Percentiles rank a stretch among this genome's conserved stretches.
Evolutionary conservation across 2,329 filamentous ascomycete species (phyloP).

Genomic region (Ascochyta viciae-villosae): DNA sequence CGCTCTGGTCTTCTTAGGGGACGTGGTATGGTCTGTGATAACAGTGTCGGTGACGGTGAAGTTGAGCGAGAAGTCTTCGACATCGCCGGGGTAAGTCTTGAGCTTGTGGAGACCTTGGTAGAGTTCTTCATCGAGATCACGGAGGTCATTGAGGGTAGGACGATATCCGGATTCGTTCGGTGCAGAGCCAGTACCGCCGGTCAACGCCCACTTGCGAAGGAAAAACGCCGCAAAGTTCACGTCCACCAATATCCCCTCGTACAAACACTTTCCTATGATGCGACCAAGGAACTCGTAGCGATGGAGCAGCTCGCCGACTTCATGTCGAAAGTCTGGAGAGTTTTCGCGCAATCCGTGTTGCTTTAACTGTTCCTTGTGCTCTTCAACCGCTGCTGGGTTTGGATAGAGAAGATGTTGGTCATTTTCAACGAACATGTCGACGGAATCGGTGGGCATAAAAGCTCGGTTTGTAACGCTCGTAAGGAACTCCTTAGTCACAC

Average conservation of each 20-base stretch:
- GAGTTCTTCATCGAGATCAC: slow-evolving; percentile 87
- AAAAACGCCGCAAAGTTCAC: slow-evolving; percentile 95
- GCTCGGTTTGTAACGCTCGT: slow-evolving; percentile 87
- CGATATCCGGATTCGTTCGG: slow-evolving; percentile 77
- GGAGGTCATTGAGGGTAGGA: slow-evolving; percentile 91
- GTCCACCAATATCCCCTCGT: slow-evolving; percentile 94
- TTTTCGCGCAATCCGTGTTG: slow-evolving; percentile 60
- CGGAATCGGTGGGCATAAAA: slow-evolving; percentile 65
- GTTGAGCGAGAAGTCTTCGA: slow-evolving; percentile 81
- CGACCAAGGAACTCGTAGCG: slow-evolving; percentile 92
- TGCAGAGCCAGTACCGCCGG: slow-evolving; percentile 68
- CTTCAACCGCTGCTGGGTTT: slow-evolving; percentile 79
- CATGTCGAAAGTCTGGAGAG: slow-evolving; percentile 63
- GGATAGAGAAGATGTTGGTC: slow-evolving; percentile 87
- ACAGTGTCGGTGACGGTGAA: slow-evolving; percentile 85
- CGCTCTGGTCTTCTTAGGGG: slow-evolving; percentile 59
- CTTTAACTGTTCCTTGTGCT: slow-evolving; percentile 66
- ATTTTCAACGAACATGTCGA: slow-evolving; percentile 80
- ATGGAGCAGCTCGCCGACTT: slow-evolving; percentile 68
- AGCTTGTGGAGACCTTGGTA: slow-evolving; percentile 84
- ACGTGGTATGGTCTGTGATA: slow-evolving; percentile 41
- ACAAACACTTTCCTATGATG: slow-evolving; percentile 94
- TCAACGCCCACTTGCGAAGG: slow-evolving; percentile 90
- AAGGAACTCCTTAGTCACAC: slow-evolving; percentile 96
- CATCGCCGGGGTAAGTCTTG: slow-evolving; percentile 85